Percentiles rank a stretch among this genome's conserved stretches.
These are phyloP conservation scores for Aotearoamyces nothofagi DNA, from an alignment of 2,329 filamentous ascomycete species.

Conservation along the genomic window DNA sequence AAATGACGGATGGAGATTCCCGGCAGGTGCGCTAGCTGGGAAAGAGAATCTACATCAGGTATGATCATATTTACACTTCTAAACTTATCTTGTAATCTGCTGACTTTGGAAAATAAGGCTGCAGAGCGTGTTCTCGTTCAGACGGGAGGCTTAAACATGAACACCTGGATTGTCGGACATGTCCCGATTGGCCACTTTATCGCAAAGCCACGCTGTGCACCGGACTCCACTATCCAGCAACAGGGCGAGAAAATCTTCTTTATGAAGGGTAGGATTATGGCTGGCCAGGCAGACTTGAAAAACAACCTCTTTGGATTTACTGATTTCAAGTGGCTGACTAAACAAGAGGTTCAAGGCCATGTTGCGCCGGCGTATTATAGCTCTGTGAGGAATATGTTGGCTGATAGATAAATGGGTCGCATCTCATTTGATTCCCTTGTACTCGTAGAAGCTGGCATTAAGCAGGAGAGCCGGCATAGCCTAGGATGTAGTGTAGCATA, in stretches of 20 bases:
- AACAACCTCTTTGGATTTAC: constrained; percentile 56
- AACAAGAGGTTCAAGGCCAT: constrained; percentile 64
- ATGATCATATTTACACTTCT: constrained; percentile 21
- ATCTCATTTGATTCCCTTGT: no score
- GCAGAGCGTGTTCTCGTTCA: constrained; percentile 65
- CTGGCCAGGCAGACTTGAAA: constrained; percentile 74
- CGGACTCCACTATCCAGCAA: constrained; percentile 25
- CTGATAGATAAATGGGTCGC: constrained; percentile 46
- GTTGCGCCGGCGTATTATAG: constrained; percentile 57
- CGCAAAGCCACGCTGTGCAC: constrained; percentile 31
- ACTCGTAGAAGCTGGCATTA: no score
- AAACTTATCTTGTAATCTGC: constrained; percentile 2
- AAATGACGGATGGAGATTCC: constrained; percentile 68
- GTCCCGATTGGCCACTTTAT: constrained; percentile 74
- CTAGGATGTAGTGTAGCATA: no score
- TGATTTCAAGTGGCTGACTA: constrained; percentile 87
- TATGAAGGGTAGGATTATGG: constrained; percentile 92
- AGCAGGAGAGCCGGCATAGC: no score
- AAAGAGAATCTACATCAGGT: constrained; percentile 76
- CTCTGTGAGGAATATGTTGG: constrained; percentile 69
- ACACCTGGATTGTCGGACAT: constrained; percentile 92
- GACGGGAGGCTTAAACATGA: constrained; percentile 86
- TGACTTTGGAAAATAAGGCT: constrained; percentile 35
- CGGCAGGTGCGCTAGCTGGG: constrained; percentile 50
- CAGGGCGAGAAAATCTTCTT: constrained; percentile 81